Base-by-base conservation (phyloP, 2,329 filamentous ascomycete species). In the Neurospora sp. region DNA sequence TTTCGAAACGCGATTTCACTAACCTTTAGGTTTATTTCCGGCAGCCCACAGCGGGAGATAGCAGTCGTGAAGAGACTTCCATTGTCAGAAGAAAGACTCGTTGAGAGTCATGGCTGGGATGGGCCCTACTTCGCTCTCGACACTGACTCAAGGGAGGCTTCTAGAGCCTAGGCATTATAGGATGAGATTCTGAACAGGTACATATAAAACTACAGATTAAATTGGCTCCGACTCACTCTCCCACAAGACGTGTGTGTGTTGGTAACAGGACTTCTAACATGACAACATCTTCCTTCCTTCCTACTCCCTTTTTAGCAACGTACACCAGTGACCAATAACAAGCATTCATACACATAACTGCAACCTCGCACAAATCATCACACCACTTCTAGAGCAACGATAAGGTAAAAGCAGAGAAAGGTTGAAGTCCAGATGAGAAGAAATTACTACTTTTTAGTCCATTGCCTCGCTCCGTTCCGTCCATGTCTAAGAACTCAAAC, bases 401-500 rank as follows among this genome's bases (percentile, higher is more conserved):
- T 8, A 10, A 19, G 3, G n/a, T 57, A 11, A 1, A 28, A 28
- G 23, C 23, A 23, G 23, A 23, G 46, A 28, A 28, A 15, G 23
- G 4, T 12, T 62, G 23, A 23, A 23, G 23, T 23, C 23, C 23
- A 52, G 52, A 17, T 62, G 15, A 62, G 15, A 62, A 62, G 52
- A 62, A 33, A 62, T 62, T 62, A 62, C 52, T n/a, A 62, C 23
- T 36, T 36, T 62, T 62, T n/a, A 1, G 23, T 17, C 52, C 52
- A n/a, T 62, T n/a, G 8, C 15, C 52, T 62, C 52, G 52, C 52
- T 62, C 52, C 28, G 6, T 36, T 62, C 28, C 52, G 52, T 62
- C 52, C 52, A 62, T 36, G 52, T 62, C 52, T 62, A 62, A 62
- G 15, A 62, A 62, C 52, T 62, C 52, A 68, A 73, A 73, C 72